Percentiles rank a stretch among this genome's conserved stretches.
phyloP scores from a whole-genome alignment of 2,329 filamentous ascomycete species.

The Curvularia sp. region DNA sequence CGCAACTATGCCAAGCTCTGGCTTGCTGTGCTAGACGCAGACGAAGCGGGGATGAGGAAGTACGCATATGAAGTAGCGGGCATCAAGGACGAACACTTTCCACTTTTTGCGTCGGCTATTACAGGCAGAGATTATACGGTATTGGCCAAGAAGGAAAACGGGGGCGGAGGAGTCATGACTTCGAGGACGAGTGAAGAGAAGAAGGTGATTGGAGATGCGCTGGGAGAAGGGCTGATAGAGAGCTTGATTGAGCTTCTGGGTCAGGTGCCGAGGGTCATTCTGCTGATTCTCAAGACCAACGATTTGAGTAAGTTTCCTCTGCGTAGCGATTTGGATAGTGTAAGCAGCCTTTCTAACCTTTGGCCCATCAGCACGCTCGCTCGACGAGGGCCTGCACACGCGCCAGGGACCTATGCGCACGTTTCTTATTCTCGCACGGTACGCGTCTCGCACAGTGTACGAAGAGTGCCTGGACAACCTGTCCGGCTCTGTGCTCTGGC shows the following conservation, averaged over 20 bases:
- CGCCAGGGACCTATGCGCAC: constrained; percentile 67
- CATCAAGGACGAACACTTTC: constrained; percentile 87
- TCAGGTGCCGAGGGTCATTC: constrained; percentile 87
- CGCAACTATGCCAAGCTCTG: constrained; percentile 95
- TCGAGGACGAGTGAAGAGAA: constrained; percentile 78
- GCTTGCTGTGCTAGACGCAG: constrained; percentile 91
- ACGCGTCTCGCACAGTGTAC: constrained; percentile 68
- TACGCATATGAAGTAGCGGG: constrained; percentile 90
- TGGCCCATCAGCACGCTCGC: constrained; percentile 68
- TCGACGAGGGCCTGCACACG: constrained; percentile 90
- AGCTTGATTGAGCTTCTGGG: constrained; percentile 88
- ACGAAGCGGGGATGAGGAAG: constrained; percentile 83
- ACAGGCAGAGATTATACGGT: constrained; percentile 90
- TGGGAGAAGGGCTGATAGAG: constrained; percentile 87
- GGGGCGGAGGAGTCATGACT: constrained; percentile 52
- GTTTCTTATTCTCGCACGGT: constrained; percentile 70
- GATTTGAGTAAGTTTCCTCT: constrained; percentile 72
- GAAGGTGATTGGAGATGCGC: constrained; percentile 79
- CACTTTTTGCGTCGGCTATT: constrained; percentile 93
- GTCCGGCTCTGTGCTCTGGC: constrained; percentile 59
- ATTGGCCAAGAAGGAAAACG: constrained; percentile 61
- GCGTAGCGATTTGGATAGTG: background rate
- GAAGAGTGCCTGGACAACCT: constrained; percentile 65
- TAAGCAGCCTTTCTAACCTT: constrained; percentile 17
- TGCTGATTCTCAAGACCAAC: constrained; percentile 97